A percentile compares a stretch with the other conserved stretches of the same genome.
These are phyloP conservation scores for Lepidium aucheri DNA, from an alignment of 345 rosid genomes.

Conservation along the genomic window DNA sequence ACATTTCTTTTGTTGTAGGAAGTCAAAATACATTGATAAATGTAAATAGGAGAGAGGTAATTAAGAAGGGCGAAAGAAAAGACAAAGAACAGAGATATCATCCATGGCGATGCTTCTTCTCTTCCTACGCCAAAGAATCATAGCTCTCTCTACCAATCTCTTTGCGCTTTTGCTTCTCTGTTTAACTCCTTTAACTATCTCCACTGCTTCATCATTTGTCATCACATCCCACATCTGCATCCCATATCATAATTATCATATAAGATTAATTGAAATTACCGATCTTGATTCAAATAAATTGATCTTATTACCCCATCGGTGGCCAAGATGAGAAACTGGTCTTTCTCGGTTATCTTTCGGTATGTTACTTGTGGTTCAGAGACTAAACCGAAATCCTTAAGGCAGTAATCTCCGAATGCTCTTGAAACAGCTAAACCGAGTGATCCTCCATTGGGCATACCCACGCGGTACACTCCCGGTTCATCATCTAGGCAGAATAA, in stretches of 20 bases:
- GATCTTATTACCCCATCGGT: conserved; percentile 58
- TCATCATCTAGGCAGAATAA: conserved; percentile 65
- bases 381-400: conserved; percentile 77
- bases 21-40: conserved; percentile 2
- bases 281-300: neutral
- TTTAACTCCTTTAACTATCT: conserved; percentile 45
- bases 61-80: conserved; percentile 46
- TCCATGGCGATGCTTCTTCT: conserved; percentile 63
- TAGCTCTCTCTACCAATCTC: conserved; percentile 61
- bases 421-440: conserved; percentile 79
- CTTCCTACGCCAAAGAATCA: conserved; percentile 61
- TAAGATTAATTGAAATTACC: neutral
- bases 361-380: conserved; percentile 65
- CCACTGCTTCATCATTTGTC: conserved; percentile 70
- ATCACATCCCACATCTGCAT: conserved; percentile 82
- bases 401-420: conserved; percentile 80
- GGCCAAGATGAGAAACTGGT: conserved; percentile 72
- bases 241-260: neutral
- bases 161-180: conserved; percentile 60
- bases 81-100: conserved; percentile 82
- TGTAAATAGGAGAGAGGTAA: neutral
- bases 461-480: conserved; percentile 70
- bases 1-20: no score
- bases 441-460: conserved; percentile 54
- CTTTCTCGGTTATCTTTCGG: conserved; percentile 45